Base-by-base conservation (phyloP, 345 rosid species). In the Anacardium occidentale region DNA sequence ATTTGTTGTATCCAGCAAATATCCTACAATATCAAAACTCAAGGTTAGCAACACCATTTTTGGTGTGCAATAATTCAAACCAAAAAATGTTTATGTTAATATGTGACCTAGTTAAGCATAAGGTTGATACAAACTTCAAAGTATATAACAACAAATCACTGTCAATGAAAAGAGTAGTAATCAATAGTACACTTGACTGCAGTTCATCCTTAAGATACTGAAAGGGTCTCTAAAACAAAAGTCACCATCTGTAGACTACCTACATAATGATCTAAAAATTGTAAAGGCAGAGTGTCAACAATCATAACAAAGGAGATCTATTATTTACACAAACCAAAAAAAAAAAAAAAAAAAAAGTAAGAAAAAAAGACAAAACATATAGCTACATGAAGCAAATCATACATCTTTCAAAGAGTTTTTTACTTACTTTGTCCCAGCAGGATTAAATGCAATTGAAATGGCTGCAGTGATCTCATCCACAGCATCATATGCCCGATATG, bases 391-490 rank as follows among this genome's bases (percentile, higher is more conserved):
- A 40, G 32, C 51, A 24, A 12, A 42, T 34, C 34, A 22, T 21
- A 29, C 32, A 6, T 58, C 50, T 2, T 69, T 4, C 61, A 64
- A 0, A 62, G 42, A 67, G 15, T 42, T n/a, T 40, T 47, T 68
- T 74, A 60, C 93, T 87, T 84, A 95, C 99, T 87, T 95, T 72
- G 86, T 85, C 37, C 99, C 99, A 13, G 80, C 82, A 54, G 97
- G 93, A 83, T 92, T 95, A 65, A 95, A 89, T 72, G 94, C 90
- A 78, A 88, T 62, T 55, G 99, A 92, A 80, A 89, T 80, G 64
- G 98, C 98, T 73, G 99, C 97, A 72, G 93, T 88, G 45, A 95
- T 92, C 82, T 95, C 99, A 82, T 95, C 98, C 79, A 91, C 84
- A 26, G 92, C 90, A 91, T 95, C 96, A 82, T 91, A 95, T 60